Conservation (phyloP, 2,329 filamentous ascomycete genomes). For the Monosporascus sp. region DNA sequence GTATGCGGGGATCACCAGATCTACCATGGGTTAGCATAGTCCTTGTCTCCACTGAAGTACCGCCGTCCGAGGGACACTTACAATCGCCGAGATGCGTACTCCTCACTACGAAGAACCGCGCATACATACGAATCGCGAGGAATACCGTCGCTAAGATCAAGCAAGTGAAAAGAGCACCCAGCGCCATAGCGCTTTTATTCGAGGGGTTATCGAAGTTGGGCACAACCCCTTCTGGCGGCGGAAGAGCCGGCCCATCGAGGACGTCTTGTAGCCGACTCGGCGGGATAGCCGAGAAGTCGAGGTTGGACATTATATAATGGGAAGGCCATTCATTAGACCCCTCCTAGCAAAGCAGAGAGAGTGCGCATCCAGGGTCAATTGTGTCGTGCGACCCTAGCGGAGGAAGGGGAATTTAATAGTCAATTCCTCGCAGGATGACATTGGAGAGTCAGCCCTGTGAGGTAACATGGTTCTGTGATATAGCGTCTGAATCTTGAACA, state of each 20-base stretch:
- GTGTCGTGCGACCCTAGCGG: no score
- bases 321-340: no score
- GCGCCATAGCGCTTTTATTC: constrained; percentile 2
- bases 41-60: background rate
- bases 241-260: constrained; percentile 8
- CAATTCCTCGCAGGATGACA: no score
- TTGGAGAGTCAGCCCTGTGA: no score
- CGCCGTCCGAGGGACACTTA: background rate
- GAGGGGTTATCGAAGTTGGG: constrained; percentile 8
- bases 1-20: constrained; percentile 3
- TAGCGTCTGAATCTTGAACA: no score
- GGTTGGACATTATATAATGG: background rate
- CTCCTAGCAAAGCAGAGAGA: no score
- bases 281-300: background rate
- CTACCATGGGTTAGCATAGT: background rate
- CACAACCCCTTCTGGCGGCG: constrained; percentile 4
- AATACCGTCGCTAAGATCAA: constrained; percentile 4
- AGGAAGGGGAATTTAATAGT: no score
- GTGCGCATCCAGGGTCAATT: no score
- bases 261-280: background rate
- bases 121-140: constrained; percentile 3
- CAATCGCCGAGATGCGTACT: constrained; percentile 4
- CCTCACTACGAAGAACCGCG: constrained; percentile 2
- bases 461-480: no score
- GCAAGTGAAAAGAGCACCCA: background rate